These are phyloP conservation scores for Adansonia madagascariensis DNA, from an alignment of 441 rosid genomes.

Conservation along the genomic window DNA sequence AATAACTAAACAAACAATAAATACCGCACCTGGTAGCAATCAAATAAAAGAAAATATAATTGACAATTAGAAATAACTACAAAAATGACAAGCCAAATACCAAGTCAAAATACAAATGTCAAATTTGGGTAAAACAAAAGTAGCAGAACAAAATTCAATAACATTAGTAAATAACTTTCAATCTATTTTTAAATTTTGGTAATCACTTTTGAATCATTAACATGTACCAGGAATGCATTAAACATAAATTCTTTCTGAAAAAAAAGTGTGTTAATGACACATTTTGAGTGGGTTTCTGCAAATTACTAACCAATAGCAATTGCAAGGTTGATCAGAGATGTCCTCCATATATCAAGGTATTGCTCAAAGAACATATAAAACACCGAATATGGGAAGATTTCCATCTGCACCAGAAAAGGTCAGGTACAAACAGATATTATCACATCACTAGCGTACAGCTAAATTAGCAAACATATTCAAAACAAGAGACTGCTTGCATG, in stretches of 20 bases:
- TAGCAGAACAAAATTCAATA: background rate
- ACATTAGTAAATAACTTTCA: background rate
- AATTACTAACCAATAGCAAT: constrained; percentile 85
- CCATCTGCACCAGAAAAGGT: constrained; percentile 65
- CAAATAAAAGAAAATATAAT: constrained; percentile 18
- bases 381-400: constrained; percentile 95
- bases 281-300: constrained; percentile 26
- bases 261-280: constrained; percentile 1
- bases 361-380: constrained; percentile 99
- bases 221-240: background rate
- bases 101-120: background rate
- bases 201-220: constrained; percentile 5
- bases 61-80: constrained; percentile 22
- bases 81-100: constrained; percentile 18
- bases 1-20: constrained; percentile 78
- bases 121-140: constrained; percentile 2
- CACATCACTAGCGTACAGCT: constrained; percentile 5
- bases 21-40: constrained; percentile 77
- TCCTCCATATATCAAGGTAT: constrained; percentile 97
- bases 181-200: background rate
- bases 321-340: constrained; percentile 88
- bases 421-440: constrained; percentile 18
- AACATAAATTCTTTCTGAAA: background rate
- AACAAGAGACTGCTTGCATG: background rate
- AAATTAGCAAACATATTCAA: constrained; percentile 4